Conservation (phyloP, 129 eudicot genomes). For the Sambucus nigra region DNA sequence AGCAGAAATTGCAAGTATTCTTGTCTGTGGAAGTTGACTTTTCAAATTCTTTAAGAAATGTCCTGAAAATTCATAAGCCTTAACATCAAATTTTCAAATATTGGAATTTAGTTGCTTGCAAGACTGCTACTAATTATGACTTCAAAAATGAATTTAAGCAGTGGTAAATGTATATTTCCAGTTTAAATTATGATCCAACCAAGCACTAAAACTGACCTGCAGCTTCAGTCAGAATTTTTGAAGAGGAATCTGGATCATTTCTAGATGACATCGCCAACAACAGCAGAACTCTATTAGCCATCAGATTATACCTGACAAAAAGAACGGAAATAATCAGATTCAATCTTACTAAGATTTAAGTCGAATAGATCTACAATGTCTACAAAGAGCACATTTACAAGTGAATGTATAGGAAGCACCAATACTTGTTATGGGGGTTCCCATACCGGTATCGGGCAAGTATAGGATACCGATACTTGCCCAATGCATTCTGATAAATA, state of each 20-base stretch:
- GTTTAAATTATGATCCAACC: background rate
- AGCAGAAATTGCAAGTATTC: slow-evolving; percentile 94
- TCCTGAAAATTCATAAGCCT: slow-evolving; percentile 40
- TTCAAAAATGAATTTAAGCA: background rate
- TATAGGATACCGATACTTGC: too few species aligned
- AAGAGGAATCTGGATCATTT: slow-evolving; percentile 54
- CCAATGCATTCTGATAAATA: too few species aligned
- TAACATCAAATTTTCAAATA: slow-evolving; percentile 1
- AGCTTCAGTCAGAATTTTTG: slow-evolving; percentile 57
- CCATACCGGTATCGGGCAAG: too few species aligned
- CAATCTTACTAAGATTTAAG: too few species aligned
- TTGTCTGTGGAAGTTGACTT: slow-evolving; percentile 98
- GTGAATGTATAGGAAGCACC: too few species aligned
- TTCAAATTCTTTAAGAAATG: slow-evolving; percentile 81
- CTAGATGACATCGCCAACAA: slow-evolving; percentile 83
- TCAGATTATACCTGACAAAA: slow-evolving; percentile 73
- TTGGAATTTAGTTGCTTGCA: background rate
- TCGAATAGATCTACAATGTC: too few species aligned
- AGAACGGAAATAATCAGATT: slow-evolving; percentile 10
- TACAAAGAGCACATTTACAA: too few species aligned
- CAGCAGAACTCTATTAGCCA: slow-evolving; percentile 95
- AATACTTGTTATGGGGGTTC: too few species aligned
- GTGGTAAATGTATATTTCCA: slow-evolving; percentile 1
- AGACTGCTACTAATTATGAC: background rate
- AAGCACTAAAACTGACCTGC: slow-evolving; percentile 54